Percentiles rank a stretch among this genome's conserved stretches.
phyloP scores from a whole-genome alignment of 2,329 filamentous ascomycete genomes.

The Penicillium decumbens region DNA sequence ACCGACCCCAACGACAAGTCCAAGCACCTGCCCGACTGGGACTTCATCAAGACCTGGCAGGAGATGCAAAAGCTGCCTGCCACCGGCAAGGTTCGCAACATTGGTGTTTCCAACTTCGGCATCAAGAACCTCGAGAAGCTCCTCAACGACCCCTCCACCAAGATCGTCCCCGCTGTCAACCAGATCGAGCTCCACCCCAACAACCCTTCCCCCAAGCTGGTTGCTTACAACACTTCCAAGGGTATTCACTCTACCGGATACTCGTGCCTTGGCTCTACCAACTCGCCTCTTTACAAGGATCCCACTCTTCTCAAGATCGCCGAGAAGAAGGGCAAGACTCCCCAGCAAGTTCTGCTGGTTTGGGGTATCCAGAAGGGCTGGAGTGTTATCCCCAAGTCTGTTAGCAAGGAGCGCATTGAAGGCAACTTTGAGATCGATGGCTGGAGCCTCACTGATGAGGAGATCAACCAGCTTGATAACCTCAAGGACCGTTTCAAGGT shows the following conservation, averaged over 20 bases:
- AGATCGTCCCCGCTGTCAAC: conserved; percentile 50
- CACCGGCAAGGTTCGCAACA: conserved; percentile 65
- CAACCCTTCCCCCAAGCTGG: conserved; percentile 64
- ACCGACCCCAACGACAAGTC: conserved; percentile 48
- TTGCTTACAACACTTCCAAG: conserved; percentile 49
- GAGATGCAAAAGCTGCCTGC: conserved; percentile 44
- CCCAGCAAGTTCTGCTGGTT: conserved; percentile 54
- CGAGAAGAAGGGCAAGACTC: conserved; percentile 53
- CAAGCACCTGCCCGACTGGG: conserved; percentile 71
- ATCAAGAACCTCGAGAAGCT: conserved; percentile 76
- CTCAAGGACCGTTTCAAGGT: conserved; percentile 77
- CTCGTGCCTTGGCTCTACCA: conserved; percentile 53
- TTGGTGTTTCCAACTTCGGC: conserved; percentile 82
- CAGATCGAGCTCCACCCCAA: conserved; percentile 56
- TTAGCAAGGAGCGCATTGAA: conserved; percentile 68
- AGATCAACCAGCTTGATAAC: conserved; percentile 63
- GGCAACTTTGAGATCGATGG: conserved; percentile 72
- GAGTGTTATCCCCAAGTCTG: conserved; percentile 81
- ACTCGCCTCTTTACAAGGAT: conserved; percentile 53
- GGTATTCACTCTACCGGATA: conserved; percentile 55
- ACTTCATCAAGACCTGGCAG: conserved; percentile 72
- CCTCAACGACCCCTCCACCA: conserved; percentile 59
- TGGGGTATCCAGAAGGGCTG: conserved; percentile 80
- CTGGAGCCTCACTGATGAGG: conserved; percentile 67
- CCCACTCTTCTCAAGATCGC: conserved; percentile 49